Evolutionary conservation across 2,329 filamentous ascomycete genomes (phyloP).

Genomic region (Scedosporium minutisporum): DNA sequence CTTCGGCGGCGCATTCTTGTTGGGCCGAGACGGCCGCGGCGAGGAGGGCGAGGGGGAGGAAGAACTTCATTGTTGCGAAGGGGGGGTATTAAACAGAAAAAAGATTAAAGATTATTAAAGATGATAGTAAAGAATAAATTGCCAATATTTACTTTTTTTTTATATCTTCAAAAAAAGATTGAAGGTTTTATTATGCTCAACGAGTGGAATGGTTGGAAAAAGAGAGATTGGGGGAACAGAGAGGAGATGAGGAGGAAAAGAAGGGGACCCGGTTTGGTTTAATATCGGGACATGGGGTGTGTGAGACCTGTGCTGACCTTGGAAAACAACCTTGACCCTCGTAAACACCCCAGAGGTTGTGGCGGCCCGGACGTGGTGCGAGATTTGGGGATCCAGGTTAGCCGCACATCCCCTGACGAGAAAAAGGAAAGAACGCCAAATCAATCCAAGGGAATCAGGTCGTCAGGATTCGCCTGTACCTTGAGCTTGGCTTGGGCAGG

Average conservation of each 20-base stretch:
- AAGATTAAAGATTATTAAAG: conserved; percentile 7
- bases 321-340: too few species aligned
- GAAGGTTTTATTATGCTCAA: not conserved
- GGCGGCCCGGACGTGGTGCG: too few species aligned
- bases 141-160: not conserved
- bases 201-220: not conserved
- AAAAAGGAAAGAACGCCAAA: too few species aligned
- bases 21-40: conserved; percentile 19
- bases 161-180: not conserved
- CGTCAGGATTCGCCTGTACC: too few species aligned
- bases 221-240: not conserved
- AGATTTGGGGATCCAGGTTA: too few species aligned
- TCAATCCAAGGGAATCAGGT: too few species aligned
- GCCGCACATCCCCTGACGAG: too few species aligned
- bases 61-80: conserved; percentile 33
- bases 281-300: not conserved
- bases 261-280: not conserved
- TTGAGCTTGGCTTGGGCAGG: too few species aligned
- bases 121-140: not conserved
- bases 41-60: conserved; percentile 29
- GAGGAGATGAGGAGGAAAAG: not conserved
- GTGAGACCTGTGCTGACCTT: too few species aligned
- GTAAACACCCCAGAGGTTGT: too few species aligned
- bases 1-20: conserved; percentile 30
- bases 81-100: conserved; percentile 4